Evolutionary conservation across 768 basidiomycete species (phyloP).

Genomic region (Hirschioporus abietinus): DNA sequence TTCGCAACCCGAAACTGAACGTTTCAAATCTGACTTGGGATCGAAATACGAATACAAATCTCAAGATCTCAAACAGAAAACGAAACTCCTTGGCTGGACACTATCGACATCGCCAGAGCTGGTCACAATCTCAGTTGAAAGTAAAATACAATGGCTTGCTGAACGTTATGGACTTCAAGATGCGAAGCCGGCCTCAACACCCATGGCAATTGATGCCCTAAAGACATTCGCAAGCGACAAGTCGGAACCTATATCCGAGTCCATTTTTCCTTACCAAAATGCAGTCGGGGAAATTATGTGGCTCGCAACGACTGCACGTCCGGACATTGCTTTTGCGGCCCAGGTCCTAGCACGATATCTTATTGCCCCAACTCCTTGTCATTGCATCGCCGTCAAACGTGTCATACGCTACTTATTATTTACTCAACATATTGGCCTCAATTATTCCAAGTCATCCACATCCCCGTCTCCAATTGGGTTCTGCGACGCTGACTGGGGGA

Average conservation of each 20-base stretch:
- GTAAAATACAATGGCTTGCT: conserved; percentile 22
- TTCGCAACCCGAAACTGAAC: conserved; percentile 9
- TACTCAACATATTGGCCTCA: conserved; percentile 11
- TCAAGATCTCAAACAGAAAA: conserved; percentile 27
- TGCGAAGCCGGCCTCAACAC: conserved; percentile 15
- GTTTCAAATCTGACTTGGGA: conserved; percentile 25
- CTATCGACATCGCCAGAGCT: conserved; percentile 29
- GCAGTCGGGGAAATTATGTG: conserved; percentile 1
- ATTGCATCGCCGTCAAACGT: conserved; percentile 21
- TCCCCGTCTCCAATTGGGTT: conserved; percentile 10
- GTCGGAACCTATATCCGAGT: conserved; percentile 3
- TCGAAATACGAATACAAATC: conserved; percentile 23
- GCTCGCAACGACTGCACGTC: conserved; percentile 5
- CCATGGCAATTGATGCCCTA: conserved; percentile 15
- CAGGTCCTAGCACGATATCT: conserved; percentile 18
- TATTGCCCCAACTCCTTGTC: conserved; percentile 19
- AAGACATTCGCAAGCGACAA: conserved; percentile 14
- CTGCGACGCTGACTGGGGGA: conserved; percentile 23
- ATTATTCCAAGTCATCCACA: background rate
- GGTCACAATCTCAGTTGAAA: conserved; percentile 16
- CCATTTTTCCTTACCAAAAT: conserved; percentile 4
- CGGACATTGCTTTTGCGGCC: conserved; percentile 18
- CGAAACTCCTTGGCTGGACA: conserved; percentile 25
- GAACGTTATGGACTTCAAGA: conserved; percentile 20
- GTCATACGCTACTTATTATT: conserved; percentile 22